Evolutionary conservation across 2,329 filamentous ascomycete species (phyloP).

Genomic region (Alternaria sp.): DNA sequence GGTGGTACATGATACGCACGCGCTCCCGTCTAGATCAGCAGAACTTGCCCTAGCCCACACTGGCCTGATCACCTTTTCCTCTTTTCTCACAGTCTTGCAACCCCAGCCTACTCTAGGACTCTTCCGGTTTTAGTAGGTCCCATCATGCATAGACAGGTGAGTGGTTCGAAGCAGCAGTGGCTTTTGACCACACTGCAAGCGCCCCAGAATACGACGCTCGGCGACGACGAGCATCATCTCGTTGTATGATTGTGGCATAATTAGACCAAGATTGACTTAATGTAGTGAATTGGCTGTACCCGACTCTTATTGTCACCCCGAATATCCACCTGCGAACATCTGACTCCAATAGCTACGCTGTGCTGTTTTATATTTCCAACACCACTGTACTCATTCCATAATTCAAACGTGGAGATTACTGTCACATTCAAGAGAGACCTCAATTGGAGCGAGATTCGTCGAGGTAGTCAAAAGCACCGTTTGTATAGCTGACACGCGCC

Average conservation of each 20-base stretch:
- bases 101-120: background rate
- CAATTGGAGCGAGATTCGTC: background rate
- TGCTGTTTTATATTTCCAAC: background rate
- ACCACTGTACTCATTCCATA: background rate
- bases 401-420: too few relatives aligned
- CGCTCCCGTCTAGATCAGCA: slow-evolving; percentile 7
- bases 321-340: background rate
- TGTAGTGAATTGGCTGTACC: background rate
- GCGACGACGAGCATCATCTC: background rate
- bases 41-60: slow-evolving; percentile 1
- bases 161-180: background rate
- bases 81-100: slow-evolving; percentile 3
- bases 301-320: background rate
- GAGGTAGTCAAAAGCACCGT: background rate
- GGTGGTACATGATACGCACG: slow-evolving; percentile 10
- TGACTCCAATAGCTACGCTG: background rate
- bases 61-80: background rate
- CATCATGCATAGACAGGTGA: background rate
- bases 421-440: background rate
- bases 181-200: background rate
- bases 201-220: background rate
- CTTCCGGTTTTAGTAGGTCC: background rate
- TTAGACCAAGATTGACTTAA: background rate
- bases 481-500: background rate
- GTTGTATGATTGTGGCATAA: background rate